Percentiles rank a stretch among this genome's conserved stretches.
phyloP scores from a whole-genome alignment of 202 grass and related monocot species.

The Brachypodium distachyon region DNA sequence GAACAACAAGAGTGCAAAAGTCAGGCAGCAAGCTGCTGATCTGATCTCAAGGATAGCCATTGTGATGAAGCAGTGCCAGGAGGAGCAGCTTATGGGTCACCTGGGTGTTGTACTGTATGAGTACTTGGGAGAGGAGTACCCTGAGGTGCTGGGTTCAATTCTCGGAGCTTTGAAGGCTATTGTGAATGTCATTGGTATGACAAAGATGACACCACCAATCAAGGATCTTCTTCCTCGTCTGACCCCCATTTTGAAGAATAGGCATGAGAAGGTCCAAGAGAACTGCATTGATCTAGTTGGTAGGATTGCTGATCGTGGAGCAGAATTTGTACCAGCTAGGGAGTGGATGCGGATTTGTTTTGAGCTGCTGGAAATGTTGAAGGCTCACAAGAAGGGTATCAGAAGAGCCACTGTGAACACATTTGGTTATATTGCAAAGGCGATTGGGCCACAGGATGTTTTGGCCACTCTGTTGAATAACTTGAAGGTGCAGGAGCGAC shows the following conservation, averaged over 20 bases:
- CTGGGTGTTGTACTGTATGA: conserved; percentile 95
- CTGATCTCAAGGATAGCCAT: conserved; percentile 88
- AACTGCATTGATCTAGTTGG: conserved; percentile 98
- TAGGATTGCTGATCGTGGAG: conserved; percentile 94
- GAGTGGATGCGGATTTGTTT: conserved; percentile 99
- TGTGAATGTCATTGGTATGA: conserved; percentile 98
- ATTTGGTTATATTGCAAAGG: conserved; percentile 99
- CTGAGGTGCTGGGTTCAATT: conserved; percentile 95
- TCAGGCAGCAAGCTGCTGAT: conserved; percentile 94
- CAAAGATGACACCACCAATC: conserved; percentile 97
- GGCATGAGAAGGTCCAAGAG: conserved; percentile 98
- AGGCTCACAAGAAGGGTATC: conserved; percentile 98
- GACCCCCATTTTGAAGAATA: conserved; percentile 94
- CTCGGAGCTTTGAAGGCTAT: conserved; percentile 94
- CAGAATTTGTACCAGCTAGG: conserved; percentile 93
- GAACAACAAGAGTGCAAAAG: conserved; percentile 97
- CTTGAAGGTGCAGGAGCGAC: conserved; percentile 91
- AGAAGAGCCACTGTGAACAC: conserved; percentile 96
- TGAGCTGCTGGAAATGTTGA: conserved; percentile 97
- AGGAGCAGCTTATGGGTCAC: conserved; percentile 98
- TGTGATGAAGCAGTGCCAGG: conserved; percentile 97
- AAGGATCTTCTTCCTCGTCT: conserved; percentile 95
- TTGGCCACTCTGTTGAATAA: conserved; percentile 89
- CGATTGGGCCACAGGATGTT: conserved; percentile 91
- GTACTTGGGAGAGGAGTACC: conserved; percentile 93